phyloP scores from a whole-genome alignment of 768 basidiomycete species.

The Trametes meyenii region DNA sequence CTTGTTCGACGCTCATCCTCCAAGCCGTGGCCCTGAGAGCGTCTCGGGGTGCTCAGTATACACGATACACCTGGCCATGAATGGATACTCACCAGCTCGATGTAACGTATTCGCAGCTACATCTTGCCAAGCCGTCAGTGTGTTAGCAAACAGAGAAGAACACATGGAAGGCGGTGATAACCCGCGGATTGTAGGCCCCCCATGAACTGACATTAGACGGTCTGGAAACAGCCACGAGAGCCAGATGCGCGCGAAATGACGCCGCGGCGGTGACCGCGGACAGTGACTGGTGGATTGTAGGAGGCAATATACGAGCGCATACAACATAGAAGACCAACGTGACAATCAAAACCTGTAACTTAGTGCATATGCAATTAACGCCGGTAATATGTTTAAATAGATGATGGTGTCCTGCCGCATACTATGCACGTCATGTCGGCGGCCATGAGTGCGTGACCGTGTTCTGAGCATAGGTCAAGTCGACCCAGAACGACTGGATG shows the following conservation, averaged over 20 bases:
- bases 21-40: no score
- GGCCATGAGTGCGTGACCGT: slow-evolving; percentile 14
- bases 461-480: slow-evolving; percentile 31
- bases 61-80: no score
- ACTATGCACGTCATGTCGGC: slow-evolving; percentile 17
- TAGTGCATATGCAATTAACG: slow-evolving; percentile 14
- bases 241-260: not conserved
- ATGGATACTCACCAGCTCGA: no score
- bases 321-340: slow-evolving; percentile 15
- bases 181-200: no score
- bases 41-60: no score
- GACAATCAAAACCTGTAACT: slow-evolving; percentile 18
- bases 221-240: not conserved
- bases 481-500: slow-evolving; percentile 44
- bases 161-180: no score
- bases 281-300: not conserved
- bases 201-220: no score
- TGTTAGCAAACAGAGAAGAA: no score
- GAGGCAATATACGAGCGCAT: slow-evolving; percentile 16
- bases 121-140: no score
- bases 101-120: no score
- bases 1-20: no score
- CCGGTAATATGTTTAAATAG: slow-evolving; percentile 15
- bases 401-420: slow-evolving; percentile 9
- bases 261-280: not conserved